Evolutionary conservation across 2,329 filamentous ascomycete species (phyloP).

Genomic region (Bipolaris sorokiniana): DNA sequence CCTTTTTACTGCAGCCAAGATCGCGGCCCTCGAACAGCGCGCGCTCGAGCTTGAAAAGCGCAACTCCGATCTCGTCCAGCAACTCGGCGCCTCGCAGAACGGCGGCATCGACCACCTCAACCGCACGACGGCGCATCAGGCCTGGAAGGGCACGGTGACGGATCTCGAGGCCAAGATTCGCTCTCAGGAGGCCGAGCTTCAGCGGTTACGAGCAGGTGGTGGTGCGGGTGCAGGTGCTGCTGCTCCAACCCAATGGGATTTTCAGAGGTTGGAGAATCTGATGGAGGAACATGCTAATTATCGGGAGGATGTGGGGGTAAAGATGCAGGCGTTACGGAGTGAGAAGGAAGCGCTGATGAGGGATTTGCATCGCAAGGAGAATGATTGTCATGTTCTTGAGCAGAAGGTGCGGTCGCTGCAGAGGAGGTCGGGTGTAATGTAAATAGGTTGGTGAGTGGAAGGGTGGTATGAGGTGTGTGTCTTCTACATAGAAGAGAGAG

Average conservation of each 20-base stretch:
- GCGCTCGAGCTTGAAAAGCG: constrained; percentile 52
- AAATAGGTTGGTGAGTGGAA: neutral
- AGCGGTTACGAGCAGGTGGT: constrained; percentile 21
- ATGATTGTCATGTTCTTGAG: constrained; percentile 49
- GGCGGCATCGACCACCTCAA: constrained; percentile 43
- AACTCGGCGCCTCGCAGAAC: constrained; percentile 39
- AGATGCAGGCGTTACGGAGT: constrained; percentile 47
- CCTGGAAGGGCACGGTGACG: constrained; percentile 43
- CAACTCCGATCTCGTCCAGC: constrained; percentile 45
- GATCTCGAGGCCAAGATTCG: constrained; percentile 40
- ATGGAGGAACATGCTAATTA: constrained; percentile 50
- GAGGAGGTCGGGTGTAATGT: constrained; percentile 26
- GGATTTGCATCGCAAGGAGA: constrained; percentile 49
- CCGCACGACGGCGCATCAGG: constrained; percentile 44
- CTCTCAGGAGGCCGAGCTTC: constrained; percentile 40
- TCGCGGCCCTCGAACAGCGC: constrained; percentile 52
- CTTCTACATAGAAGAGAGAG: neutral
- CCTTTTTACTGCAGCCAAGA: constrained; percentile 51
- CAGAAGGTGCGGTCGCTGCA: constrained; percentile 45
- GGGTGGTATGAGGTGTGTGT: neutral
- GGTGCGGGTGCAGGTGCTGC: neutral
- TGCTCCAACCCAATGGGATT: constrained; percentile 28
- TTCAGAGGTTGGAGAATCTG: constrained; percentile 47
- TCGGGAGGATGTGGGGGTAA: constrained; percentile 47
- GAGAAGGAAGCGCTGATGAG: constrained; percentile 51